Conservation (phyloP, 257 asterid species). For the Gentiana dahurica region DNA sequence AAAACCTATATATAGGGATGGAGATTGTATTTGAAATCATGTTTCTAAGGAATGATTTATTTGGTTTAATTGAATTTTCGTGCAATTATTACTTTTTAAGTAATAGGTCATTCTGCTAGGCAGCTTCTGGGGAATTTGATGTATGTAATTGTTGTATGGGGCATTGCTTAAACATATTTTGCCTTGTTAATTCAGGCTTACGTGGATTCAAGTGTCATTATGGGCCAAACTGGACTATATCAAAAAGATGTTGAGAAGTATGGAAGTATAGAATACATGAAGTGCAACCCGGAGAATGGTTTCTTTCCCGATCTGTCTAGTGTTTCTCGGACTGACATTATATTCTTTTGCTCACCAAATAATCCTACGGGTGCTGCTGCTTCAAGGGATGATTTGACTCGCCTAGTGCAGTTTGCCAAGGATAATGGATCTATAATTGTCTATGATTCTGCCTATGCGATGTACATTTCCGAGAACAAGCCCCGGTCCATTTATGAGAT, state of each 20-base stretch:
- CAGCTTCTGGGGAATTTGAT: no score
- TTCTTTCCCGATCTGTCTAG: slow-evolving; percentile 65
- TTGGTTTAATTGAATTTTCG: no score
- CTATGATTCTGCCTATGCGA: slow-evolving; percentile 70
- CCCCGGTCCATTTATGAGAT: slow-evolving; percentile 66
- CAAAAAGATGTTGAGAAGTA: slow-evolving; percentile 45
- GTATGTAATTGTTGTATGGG: no score
- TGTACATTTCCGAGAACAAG: slow-evolving; percentile 51
- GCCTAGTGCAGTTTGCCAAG: slow-evolving; percentile 56
- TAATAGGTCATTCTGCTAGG: no score
- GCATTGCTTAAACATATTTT: no score
- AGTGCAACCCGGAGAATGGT: slow-evolving; percentile 46
- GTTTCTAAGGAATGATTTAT: no score
- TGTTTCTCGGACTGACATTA: slow-evolving; percentile 52
- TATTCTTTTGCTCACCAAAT: slow-evolving; percentile 83
- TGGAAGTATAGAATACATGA: slow-evolving; percentile 55
- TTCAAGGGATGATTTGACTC: slow-evolving; percentile 44
- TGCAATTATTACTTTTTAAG: no score
- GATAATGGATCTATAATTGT: slow-evolving; percentile 68
- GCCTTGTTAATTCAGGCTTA: slow-evolving; percentile 34
- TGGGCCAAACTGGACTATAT: slow-evolving; percentile 64
- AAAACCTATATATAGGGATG: no score
- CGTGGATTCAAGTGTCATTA: slow-evolving; percentile 68
- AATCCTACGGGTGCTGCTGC: slow-evolving; percentile 92
- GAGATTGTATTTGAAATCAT: no score